Base-by-base conservation (phyloP, 306 rosid species). In the Inga laurina region DNA sequence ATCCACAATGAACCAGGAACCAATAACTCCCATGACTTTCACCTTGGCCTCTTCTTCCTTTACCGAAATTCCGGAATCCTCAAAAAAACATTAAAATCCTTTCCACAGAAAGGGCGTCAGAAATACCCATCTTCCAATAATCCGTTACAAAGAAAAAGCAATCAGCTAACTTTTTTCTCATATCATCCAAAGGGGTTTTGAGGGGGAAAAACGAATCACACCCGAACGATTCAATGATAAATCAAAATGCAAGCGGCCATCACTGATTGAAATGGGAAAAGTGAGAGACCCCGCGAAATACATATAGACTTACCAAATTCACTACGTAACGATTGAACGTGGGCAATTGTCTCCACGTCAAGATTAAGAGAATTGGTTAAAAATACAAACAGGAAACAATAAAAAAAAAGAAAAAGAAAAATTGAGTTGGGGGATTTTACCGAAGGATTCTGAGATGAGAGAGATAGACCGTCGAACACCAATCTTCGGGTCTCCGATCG, bases 1-100 rank as follows among this genome's bases (percentile, higher is more conserved):
- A 95, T 88, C 90, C 87, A 79, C 81, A 89, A 90, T 82, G 92
- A 93, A 90, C 90, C 92, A 91, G 86, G 81, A 90, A 93, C 89
- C 91, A 86, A 74, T 81, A 86, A 88, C 84, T 89, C 94, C 94
- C 89, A 87, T 81, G 90, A 87, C 75, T 76, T 87, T 85, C 84
- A 88, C 93, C 90, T 81, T 74, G 86, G 91, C 89, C 91, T 84
- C 86, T 80, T 90, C 86, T 80, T 83, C 85, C 82, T 80, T 65
- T 86, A 81, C 81, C 82, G 82, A 81, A 88, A 82, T 86, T 83
- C 80, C 83, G 82, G 83, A 88, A 80, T 82, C 84, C 88, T 87
- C 64, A 91, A 85, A 90, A 90, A 85, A 81, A 84, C 86, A 82
- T 72, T 78, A 80, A 75, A 86, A 89, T 80, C 87, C 83, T 82